Evolutionary conservation across 1,284 basidiomycete genomes (phyloP), one percentile per base, ranked within the genome.

Genomic region (Boletus sp.): DNA sequence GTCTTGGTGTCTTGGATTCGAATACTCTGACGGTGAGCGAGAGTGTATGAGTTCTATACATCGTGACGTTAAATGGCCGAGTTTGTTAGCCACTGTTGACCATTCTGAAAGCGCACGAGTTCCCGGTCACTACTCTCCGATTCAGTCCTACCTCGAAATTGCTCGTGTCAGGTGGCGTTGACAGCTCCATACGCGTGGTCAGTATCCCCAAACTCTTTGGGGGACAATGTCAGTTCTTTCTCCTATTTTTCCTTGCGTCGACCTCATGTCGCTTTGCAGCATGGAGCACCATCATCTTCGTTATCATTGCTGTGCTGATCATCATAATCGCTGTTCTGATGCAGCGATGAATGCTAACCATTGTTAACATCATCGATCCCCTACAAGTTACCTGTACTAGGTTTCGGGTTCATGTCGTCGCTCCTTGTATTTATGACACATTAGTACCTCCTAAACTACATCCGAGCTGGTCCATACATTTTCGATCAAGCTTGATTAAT

Each of bases 61-160:
- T 13, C 2, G 16, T 40, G 41, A 46, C 17, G 27, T 33, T 49
- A 8, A 59, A 37, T n/a, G 12, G 29, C 16, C 19, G 29, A 45
- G 46, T 52, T 46, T 32, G 20, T 34, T 37, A 96, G 92, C 92
- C 94, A 0, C 68, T 94, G 8, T 70, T 92, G 27, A 85, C 85
- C 27, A 94, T 99, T 51, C 74, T 97, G 41, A 90, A 92, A 66
- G 90, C 94, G 0, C 96, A 99, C 68, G 91, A 94, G 54, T 95
- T 99, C 66, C 92, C 96, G 3, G 82, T 92, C 2, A 99, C 95
- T 0, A 84, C 88, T 1, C 70, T 99, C 48, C 80, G 80, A 49
- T 98, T 99, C 73, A 94, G 88, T 64, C 88, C 92, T 0, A 75
- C 81, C 5, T 86, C 86, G 13, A 81, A 75, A 16, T 58, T 94